Evolutionary conservation across 2,329 filamentous ascomycete species (phyloP), one percentile per base, ranked within the genome.

Genomic region (Pyrenochaeta sp.): DNA sequence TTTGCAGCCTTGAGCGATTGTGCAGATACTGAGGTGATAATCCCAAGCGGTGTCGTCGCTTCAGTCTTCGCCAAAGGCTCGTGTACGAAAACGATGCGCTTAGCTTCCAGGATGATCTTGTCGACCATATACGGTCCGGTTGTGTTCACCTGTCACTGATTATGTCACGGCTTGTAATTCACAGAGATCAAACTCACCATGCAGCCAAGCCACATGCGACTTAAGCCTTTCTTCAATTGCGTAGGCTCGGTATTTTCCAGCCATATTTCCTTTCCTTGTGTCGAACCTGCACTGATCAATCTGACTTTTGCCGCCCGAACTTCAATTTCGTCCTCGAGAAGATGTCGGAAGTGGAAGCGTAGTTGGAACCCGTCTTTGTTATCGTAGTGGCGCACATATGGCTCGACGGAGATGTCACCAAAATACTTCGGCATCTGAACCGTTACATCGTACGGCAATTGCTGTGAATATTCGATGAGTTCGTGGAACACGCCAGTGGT

Each of bases 41-140:
- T 82, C 1, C 82, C 80, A 1, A 80, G 74, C 2, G 81, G 76
- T 25, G 78, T 82, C 2, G 83, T 77, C 0, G 79, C 68, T 8
- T 83, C 74, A n/a, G 84, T 79, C 34, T 81, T 82, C 3, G 78
- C 73, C 51, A 87, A 83, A 2, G 88, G 83, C 52, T 92, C 90
- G 65, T 90, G 87, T 42, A 86, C 81, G 30, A 94, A 84, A 25
- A 83, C 77, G 1, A 94, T 79, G 44, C 90, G 91, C 45, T 82
- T 85, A 5, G 86, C 83, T 25, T 82, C 79, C 25, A 97, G 76
- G 13, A 87, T 83, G 37, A 97, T 81, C 62, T 88, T 88, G 66
- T 93, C 91, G 44, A 95, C 85, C 56, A 88, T 85, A 69, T 92
- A 97, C 27, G 85, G 85, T 1, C 93, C 93, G 24, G 90, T 86